Evolutionary conservation across 495 filamentous ascomycete species (phyloP), one percentile per base, ranked within the genome.

Genomic region (Peziza echinospora): DNA sequence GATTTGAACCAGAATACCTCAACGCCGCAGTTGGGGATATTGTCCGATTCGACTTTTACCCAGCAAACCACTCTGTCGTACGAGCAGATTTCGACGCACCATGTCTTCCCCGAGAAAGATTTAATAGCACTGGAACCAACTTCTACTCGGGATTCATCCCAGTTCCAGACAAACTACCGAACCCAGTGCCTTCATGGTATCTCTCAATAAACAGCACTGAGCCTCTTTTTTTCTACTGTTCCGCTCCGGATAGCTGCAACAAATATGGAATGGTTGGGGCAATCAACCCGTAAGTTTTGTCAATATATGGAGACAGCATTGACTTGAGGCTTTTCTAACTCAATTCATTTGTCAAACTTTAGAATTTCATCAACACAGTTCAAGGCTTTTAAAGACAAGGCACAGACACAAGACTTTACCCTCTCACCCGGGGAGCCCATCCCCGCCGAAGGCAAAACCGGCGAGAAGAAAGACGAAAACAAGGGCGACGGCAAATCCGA

Each of bases 171-270:
- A 41, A 43, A 10, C 11, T 5, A 42, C 13, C 21, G 13, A 21
- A 22, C 19, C 37, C 76, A 65, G 63, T 60, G 10, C 69, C 68
- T 28, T 54, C 47, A 21, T 77, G 62, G 60, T 58, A 59, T 37
- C 46, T 76, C 11, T 57, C 51, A 5, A 62, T 79, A 53, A 77
- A 76, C 52, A 64, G 68, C 55, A 76, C 72, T 0, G 51, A 64
- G 5, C 71, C 74, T 3, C 65, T 75, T 24, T 77, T 74, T 56
- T 76, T 66, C 61, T 79, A 80, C 60, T 78, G 73, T 59, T 58
- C 62, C 0, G 70, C 71, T 1, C 63, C 66, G 4, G 63, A 57
- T 16, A 58, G 57, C 8, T 68, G 37, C 45, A 60, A 16, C n/a
- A 21, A 58, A 10, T 47, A 61, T 19, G 53, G 60, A 3, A 71